Base-by-base conservation (phyloP, 2,329 filamentous ascomycete genomes). In the Catunica adiposa region DNA sequence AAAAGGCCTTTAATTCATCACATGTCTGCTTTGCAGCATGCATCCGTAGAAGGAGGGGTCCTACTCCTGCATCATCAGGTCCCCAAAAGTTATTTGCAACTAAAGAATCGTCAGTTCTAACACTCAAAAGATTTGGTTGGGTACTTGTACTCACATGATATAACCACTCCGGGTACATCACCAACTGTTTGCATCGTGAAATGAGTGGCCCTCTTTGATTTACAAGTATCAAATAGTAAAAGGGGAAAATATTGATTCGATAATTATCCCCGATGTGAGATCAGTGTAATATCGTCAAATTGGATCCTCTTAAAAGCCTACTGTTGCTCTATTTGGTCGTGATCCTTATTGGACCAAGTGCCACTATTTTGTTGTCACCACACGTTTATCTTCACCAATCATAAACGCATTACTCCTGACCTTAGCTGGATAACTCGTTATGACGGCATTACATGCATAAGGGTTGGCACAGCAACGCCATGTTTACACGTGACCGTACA, bases 71-170 rank as follows among this genome's bases (percentile, higher is more conserved):
- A 75, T 98, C 92, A 68, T 97, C 90, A 75, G 94, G 97, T 61
- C 92, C 92, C 92, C 92, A 98, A 70, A 98, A 98, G 68, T 98
- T 98, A 73, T 98, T 98, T 64, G 92, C 90, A 73, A 98, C 89
- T 89, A 40, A n/a, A 17, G 17, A 3, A 14, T 23, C 3, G 40
- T 54, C 37, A 54, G 44, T 51, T 14, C 26, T 34, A 26, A 7
- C 2, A 44, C 6, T n/a, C 8, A 44, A n/a, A 8, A n/a, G n/a
- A 44, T 17, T 15, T n/a, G 29, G 15, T 51, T 26, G 38, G 42
- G n/a, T n/a, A 17, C 17, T 44, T 51, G 5, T 56, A 56, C 74
- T 64, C 72, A 84, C 81, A 86, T 50, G 82, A 86, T 65, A 85
- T 71, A 62, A 80, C 73, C 63, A 85, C 81, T 54, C 78, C 76